Percentiles rank a stretch among this genome's conserved stretches.
These are phyloP conservation scores for Annulohypoxylon nitens DNA, from an alignment of 495 filamentous ascomycete species.

Conservation along the genomic window DNA sequence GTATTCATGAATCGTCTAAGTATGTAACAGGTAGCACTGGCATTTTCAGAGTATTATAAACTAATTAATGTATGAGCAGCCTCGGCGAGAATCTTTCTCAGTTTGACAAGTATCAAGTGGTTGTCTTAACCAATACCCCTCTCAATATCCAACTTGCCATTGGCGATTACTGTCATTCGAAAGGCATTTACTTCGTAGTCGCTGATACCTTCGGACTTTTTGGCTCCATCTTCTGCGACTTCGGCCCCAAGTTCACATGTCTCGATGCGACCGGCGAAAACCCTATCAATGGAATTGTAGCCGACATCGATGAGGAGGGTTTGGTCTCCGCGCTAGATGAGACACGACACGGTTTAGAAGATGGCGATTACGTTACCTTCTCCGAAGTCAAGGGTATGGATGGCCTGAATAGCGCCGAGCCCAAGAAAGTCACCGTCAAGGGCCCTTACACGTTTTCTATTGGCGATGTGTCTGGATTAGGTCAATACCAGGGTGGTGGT, in stretches of 20 bases:
- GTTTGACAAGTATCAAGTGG: slow-evolving; percentile 88
- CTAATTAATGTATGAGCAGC: slow-evolving; percentile 53
- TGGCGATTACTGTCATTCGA: slow-evolving; percentile 91
- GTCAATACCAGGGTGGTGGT: slow-evolving; percentile 87
- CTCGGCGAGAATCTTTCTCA: slow-evolving; percentile 77
- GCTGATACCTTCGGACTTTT: slow-evolving; percentile 94
- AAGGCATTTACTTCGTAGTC: slow-evolving; percentile 89
- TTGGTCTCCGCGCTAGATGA: slow-evolving; percentile 96
- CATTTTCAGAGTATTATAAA: not conserved
- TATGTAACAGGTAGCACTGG: slow-evolving; percentile 41
- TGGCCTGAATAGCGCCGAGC: slow-evolving; percentile 81
- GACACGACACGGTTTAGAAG: slow-evolving; percentile 93
- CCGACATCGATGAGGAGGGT: slow-evolving; percentile 87
- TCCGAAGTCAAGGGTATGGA: slow-evolving; percentile 95
- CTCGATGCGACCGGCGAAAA: slow-evolving; percentile 93
- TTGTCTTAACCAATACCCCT: slow-evolving; percentile 88
- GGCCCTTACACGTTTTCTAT: slow-evolving; percentile 98
- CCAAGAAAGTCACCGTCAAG: slow-evolving; percentile 91
- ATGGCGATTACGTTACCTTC: slow-evolving; percentile 97
- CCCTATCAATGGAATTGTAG: slow-evolving; percentile 88
- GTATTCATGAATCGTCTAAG: slow-evolving; percentile 72
- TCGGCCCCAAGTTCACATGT: slow-evolving; percentile 90
- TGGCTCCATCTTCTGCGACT: slow-evolving; percentile 96
- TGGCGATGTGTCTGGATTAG: slow-evolving; percentile 88
- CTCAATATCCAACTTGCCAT: slow-evolving; percentile 83